Evolutionary conservation across 2,329 filamentous ascomycete genomes (phyloP).

Genomic region (Botryotinia convoluta): DNA sequence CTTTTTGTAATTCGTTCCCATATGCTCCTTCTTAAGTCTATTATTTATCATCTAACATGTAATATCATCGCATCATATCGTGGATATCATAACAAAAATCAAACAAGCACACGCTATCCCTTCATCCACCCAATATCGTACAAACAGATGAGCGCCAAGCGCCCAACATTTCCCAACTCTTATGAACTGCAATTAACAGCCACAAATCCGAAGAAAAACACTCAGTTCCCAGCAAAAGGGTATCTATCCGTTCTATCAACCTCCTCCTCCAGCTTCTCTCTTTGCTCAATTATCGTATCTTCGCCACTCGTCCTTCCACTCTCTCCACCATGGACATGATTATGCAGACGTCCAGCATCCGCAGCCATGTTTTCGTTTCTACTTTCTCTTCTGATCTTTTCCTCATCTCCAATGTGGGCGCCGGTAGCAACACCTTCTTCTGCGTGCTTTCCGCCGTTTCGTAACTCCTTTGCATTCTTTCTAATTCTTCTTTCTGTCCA

Average conservation of each 20-base stretch:
- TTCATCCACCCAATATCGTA: not conserved
- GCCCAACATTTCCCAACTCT: not conserved
- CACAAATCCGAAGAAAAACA: not conserved
- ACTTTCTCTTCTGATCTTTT: not conserved
- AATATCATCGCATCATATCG: not conserved
- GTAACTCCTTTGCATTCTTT: slow-evolving; percentile 2
- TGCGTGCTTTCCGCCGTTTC: not conserved
- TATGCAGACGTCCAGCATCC: not conserved
- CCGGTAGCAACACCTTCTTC: not conserved
- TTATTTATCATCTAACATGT: not conserved
- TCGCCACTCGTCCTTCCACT: slow-evolving; percentile 6
- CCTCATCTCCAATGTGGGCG: not conserved
- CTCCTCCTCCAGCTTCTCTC: slow-evolving; percentile 3
- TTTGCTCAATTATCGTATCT: not conserved
- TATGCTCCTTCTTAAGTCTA: not conserved
- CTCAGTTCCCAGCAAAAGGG: slow-evolving; percentile 5
- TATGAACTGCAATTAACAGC: not conserved
- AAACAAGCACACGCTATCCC: not conserved
- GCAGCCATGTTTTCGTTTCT: not conserved
- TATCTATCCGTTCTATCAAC: slow-evolving; percentile 9
- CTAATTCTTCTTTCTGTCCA: slow-evolving; percentile 18
- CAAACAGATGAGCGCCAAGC: not conserved
- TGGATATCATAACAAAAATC: slow-evolving; percentile 8
- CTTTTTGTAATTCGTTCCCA: not conserved
- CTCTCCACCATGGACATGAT: not conserved